Conservation (phyloP, 306 rosid genomes). For the Sphenostylis stenocarpa region DNA sequence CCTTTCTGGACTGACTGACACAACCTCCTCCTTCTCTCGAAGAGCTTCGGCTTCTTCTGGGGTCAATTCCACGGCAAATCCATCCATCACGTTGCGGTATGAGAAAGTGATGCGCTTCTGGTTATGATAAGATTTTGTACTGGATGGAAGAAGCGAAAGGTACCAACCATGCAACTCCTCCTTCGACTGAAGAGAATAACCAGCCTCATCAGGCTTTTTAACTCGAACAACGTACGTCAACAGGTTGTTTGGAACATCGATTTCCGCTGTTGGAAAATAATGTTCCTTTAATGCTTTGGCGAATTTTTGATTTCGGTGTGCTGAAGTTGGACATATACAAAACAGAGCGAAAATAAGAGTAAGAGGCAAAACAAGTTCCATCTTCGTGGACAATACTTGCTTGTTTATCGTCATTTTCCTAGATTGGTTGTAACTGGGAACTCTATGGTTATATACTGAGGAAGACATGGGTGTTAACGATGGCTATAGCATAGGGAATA, state of each 20-base stretch:
- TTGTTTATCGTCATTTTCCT: constrained; percentile 13
- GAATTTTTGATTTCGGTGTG: neutral
- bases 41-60: constrained; percentile 53
- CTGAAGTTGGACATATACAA: constrained; percentile 5
- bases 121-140: constrained; percentile 14
- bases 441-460: neutral
- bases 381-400: neutral
- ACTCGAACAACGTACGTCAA: constrained; percentile 56
- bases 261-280: neutral
- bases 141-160: constrained; percentile 49
- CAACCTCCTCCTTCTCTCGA: constrained; percentile 48
- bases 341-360: constrained; percentile 12
- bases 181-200: constrained; percentile 22
- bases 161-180: constrained; percentile 53
- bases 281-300: neutral
- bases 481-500: neutral
- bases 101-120: constrained; percentile 37
- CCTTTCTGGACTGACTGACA: constrained; percentile 45
- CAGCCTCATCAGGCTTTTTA: constrained; percentile 32
- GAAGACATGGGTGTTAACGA: constrained; percentile 27
- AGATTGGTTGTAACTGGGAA: neutral
- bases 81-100: constrained; percentile 43
- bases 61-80: constrained; percentile 62
- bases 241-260: constrained; percentile 19
- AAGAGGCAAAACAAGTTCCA: constrained; percentile 27